Evolutionary conservation across 2,329 filamentous ascomycete species (phyloP).

Genomic region (Trichoderma sp.): DNA sequence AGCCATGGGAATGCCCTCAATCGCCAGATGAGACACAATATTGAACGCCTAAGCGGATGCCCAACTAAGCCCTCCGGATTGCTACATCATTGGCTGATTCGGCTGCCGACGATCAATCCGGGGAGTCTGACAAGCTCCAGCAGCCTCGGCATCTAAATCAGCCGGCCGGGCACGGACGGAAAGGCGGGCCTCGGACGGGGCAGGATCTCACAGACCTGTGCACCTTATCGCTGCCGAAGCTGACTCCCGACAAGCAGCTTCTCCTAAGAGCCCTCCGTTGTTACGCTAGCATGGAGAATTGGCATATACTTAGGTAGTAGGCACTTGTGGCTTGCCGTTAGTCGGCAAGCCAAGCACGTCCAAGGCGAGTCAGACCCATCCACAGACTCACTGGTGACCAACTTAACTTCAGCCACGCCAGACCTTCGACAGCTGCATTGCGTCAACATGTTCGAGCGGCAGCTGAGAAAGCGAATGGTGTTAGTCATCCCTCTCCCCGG

Average conservation of each 20-base stretch:
- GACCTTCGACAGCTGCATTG: not conserved
- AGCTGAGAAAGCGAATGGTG: not conserved
- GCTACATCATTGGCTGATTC: not conserved
- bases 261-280: not conserved
- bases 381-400: not conserved
- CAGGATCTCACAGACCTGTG: not conserved
- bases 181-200: conserved; percentile 8
- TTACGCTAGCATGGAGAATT: not conserved
- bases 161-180: not conserved
- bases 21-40: not conserved
- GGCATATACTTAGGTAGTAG: not conserved
- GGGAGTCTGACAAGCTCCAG: not conserved
- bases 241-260: too few species aligned
- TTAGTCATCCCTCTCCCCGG: not conserved
- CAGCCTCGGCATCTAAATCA: not conserved
- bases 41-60: not conserved
- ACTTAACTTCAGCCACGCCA: conserved; percentile 14
- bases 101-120: not conserved
- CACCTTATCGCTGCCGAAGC: not conserved
- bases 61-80: not conserved
- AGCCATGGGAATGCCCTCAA: not conserved
- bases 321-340: not conserved
- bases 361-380: not conserved
- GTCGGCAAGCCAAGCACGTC: not conserved
- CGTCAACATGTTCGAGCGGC: not conserved